These are phyloP conservation scores for Neonectria hederae DNA, from an alignment of 2,329 filamentous ascomycete genomes.

Conservation along the genomic window DNA sequence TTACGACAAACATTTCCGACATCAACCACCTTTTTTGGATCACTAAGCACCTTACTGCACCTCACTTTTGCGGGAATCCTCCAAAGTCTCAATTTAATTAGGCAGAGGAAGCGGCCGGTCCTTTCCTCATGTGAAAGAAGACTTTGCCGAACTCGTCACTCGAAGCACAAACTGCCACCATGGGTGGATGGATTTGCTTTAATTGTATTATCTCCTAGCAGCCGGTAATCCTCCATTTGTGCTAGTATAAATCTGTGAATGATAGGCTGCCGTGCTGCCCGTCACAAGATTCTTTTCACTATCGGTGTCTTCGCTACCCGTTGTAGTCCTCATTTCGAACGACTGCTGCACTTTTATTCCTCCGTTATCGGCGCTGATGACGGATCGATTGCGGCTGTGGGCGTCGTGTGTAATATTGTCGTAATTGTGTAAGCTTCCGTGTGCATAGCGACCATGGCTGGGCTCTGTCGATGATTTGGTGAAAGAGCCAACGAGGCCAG, in stretches of 20 bases:
- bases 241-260: neutral
- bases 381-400: neutral
- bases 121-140: too few relatives aligned
- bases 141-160: too few relatives aligned
- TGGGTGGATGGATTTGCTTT: neutral
- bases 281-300: slow-evolving; percentile 25
- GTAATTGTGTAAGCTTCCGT: slow-evolving; percentile 17
- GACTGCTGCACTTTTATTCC: slow-evolving; percentile 30
- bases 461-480: slow-evolving; percentile 16
- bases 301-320: slow-evolving; percentile 14
- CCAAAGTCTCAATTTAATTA: too few relatives aligned
- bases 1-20: too few relatives aligned
- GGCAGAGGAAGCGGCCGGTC: too few relatives aligned
- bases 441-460: slow-evolving; percentile 1
- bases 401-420: slow-evolving; percentile 16
- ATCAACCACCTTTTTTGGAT: too few relatives aligned
- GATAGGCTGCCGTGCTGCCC: neutral
- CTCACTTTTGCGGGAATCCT: too few relatives aligned
- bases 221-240: neutral
- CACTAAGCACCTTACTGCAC: too few relatives aligned
- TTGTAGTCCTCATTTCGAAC: slow-evolving; percentile 29
- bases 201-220: neutral
- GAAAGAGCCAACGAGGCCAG: slow-evolving; percentile 28
- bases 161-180: too few relatives aligned
- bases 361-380: neutral